Evolutionary conservation across 768 basidiomycete species (phyloP), one percentile per base, ranked within the genome.

Genomic region (Russula olivacea): DNA sequence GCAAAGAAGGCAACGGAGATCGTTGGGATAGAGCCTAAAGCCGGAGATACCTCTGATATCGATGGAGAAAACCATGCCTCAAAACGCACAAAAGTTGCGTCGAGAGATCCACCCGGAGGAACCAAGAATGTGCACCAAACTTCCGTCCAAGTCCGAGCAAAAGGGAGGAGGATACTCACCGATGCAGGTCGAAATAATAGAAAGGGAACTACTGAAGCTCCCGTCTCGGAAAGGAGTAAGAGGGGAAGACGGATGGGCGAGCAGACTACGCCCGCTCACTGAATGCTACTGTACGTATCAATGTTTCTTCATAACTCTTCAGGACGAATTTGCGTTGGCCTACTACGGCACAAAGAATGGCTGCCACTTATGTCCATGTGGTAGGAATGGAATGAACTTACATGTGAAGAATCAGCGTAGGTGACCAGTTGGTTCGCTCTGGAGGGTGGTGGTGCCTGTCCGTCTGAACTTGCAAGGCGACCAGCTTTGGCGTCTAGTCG

Each of bases 1-100:
- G 66, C 62, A 21, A 69, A 68, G 57, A 28, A 43, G 52, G 61
- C 64, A n/a, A 57, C 55, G 0, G 55, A 63, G 15, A 59, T 48
- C 1, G 21, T 68, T 2, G 50, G 43, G n/a, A 30, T 17, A 40
- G 36, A 12, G 32, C 8, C 21, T 10, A 19, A 21, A 17, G 12
- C 19, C 28, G 40, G n/a, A 55, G 30, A n/a, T 3, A 6, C 47
- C 14, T 49, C 38, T 21, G 53, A 43, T 36, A 36, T 3, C 8
- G 54, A 45, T 6, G 53, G 21, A 38, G 48, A 21, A 5, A 40
- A 15, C 32, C 38, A 25, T 9, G 19, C 48, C 34, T 11, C 23
- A 12, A 64, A 64, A 15, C 54, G 58, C 48, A 14, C 21, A 30
- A 60, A 60, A n/a, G 12, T 21, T 25, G 21, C 23, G 4, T 28